Evolutionary conservation across 371 early-diverging fungal species (phyloP).

Genomic region (Apophysomyces variabilis): DNA sequence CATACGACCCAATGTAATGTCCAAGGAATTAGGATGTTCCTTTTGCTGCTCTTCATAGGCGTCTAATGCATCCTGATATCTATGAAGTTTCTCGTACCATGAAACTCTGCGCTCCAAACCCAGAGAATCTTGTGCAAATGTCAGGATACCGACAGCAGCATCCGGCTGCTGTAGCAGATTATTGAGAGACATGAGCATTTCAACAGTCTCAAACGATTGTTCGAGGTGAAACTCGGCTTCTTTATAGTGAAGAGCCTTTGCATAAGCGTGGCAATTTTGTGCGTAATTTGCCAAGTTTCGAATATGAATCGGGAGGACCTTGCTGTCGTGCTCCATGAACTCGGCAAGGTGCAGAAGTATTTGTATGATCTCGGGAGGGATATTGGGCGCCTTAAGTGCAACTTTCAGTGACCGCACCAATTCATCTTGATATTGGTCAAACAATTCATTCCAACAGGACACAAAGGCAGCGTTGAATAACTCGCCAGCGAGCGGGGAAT

Average conservation of each 20-base stretch:
- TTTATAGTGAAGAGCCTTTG: conserved; percentile 96
- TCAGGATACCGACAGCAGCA: conserved; percentile 94
- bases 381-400: conserved; percentile 84
- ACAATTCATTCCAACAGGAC: conserved; percentile 94
- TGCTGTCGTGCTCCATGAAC: conserved; percentile 98
- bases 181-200: conserved; percentile 93
- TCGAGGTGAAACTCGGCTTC: conserved; percentile 94
- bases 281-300: conserved; percentile 91
- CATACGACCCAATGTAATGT: conserved; percentile 87
- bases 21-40: conserved; percentile 77
- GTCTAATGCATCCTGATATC: conserved; percentile 94
- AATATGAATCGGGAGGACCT: conserved; percentile 93
- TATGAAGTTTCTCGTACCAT: conserved; percentile 94
- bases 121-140: conserved; percentile 87
- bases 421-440: conserved; percentile 92
- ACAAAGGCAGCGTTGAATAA: conserved; percentile 98
- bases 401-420: conserved; percentile 85
- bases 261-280: conserved; percentile 93
- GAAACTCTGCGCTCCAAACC: conserved; percentile 87
- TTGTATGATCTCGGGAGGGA: conserved; percentile 93
- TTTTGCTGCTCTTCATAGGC: conserved; percentile 86
- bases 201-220: conserved; percentile 86
- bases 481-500: conserved; percentile 86
- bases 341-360: conserved; percentile 93
- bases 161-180: conserved; percentile 96